Conservation (phyloP, 495 filamentous ascomycete genomes). For the Lasiosphaeria hispida region DNA sequence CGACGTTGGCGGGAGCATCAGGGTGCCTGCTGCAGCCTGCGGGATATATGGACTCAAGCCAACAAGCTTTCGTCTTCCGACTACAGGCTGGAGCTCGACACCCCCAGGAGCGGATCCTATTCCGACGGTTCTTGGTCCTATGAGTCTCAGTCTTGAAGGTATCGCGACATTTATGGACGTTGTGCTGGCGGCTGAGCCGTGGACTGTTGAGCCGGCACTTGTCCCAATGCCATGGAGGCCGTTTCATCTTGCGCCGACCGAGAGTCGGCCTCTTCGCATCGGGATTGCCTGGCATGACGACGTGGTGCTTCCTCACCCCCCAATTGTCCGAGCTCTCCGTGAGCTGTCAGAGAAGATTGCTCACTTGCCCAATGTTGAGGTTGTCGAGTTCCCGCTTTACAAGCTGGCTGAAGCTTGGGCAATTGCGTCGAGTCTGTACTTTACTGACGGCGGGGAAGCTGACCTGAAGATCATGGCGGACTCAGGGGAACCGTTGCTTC, state of each 20-base stretch:
- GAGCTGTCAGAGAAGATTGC: constrained; percentile 52
- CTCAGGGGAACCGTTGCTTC: constrained; percentile 56
- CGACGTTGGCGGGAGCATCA: constrained; percentile 20
- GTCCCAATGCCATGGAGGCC: constrained; percentile 58
- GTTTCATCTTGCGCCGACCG: constrained; percentile 21
- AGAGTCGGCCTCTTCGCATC: constrained; percentile 53
- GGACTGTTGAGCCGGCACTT: constrained; percentile 58
- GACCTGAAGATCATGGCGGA: constrained; percentile 46
- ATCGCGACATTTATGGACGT: constrained; percentile 63
- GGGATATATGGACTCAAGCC: constrained; percentile 67
- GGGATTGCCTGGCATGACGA: constrained; percentile 69
- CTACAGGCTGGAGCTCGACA: constrained; percentile 45
- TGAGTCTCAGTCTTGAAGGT: constrained; percentile 61
- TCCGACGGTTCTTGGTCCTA: constrained; percentile 59
- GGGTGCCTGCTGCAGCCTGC: constrained; percentile 60
- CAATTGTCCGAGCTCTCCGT: constrained; percentile 56
- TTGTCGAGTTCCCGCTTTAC: constrained; percentile 66
- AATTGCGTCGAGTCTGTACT: constrained; percentile 54
- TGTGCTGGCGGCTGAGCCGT: constrained; percentile 58
- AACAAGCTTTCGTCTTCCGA: constrained; percentile 57
- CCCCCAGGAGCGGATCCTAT: constrained; percentile 61
- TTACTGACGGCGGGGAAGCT: constrained; percentile 56
- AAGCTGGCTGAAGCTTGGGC: constrained; percentile 60
- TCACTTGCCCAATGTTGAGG: constrained; percentile 41
- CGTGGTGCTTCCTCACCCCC: constrained; percentile 69